phyloP scores from a whole-genome alignment of 257 asterid species.

The Solanum pennellii region DNA sequence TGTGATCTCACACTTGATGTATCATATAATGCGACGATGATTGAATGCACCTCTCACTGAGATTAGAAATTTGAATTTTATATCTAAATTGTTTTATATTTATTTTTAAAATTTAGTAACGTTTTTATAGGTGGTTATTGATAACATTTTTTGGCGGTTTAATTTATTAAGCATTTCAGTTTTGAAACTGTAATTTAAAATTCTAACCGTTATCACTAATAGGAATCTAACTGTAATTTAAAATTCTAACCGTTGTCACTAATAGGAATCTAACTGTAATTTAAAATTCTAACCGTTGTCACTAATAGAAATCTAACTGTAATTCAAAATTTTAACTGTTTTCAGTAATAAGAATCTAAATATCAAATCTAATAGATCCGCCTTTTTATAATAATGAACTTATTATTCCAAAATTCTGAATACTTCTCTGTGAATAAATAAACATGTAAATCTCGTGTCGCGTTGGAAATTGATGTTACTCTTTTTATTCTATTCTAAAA shows the following conservation, averaged over 20 bases:
- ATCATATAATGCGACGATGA: not conserved
- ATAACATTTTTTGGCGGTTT: not conserved
- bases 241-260: too few species aligned
- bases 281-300: too few species aligned
- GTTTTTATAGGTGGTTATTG: not conserved
- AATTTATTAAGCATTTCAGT: not conserved
- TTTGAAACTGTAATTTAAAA: too few species aligned
- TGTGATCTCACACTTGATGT: not conserved
- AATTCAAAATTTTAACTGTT: not conserved
- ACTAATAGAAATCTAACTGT: too few species aligned
- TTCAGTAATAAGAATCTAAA: too few species aligned
- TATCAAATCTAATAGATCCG: too few species aligned
- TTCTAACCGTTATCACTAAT: too few species aligned
- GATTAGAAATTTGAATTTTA: not conserved
- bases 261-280: too few species aligned
- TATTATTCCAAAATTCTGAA: not conserved
- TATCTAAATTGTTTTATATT: not conserved
- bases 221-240: too few species aligned
- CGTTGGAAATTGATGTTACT: not conserved
- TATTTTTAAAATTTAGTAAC: too few species aligned
- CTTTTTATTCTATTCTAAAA: not conserved
- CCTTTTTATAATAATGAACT: not conserved
- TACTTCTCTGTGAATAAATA: too few species aligned
- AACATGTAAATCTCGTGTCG: not conserved
- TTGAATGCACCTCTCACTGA: not conserved